Percentiles rank a stretch among this genome's conserved stretches.
phyloP scores from a whole-genome alignment of 208 protist species.

The Crithidia acanthocephali region DNA sequence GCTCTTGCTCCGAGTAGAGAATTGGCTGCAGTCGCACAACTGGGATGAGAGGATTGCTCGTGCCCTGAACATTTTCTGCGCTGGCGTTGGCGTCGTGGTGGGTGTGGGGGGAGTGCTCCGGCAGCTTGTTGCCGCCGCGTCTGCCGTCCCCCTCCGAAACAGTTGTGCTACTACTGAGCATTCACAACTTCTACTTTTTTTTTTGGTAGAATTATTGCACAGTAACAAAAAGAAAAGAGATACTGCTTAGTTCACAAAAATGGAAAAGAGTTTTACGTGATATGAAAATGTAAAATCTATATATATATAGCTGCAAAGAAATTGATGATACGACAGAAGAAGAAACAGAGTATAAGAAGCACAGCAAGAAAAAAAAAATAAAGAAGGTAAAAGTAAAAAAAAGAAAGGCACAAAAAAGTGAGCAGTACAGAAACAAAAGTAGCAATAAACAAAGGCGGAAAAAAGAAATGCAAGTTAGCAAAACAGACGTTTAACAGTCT shows the following conservation, averaged over 20 bases:
- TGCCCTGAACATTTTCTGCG: background rate
- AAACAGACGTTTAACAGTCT: background rate
- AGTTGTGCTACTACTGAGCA: background rate
- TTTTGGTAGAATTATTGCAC: no score
- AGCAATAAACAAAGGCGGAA: background rate
- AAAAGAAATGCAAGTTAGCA: background rate
- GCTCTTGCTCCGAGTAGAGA: slow-evolving; percentile 14
- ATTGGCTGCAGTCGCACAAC: background rate
- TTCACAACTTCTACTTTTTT: background rate
- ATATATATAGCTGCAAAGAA: background rate
- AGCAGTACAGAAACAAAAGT: background rate
- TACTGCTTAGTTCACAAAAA: no score
- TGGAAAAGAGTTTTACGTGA: no score
- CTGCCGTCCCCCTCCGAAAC: background rate
- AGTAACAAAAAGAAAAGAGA: no score
- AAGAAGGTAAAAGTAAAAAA: slow-evolving; percentile 5
- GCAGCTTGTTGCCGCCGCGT: background rate
- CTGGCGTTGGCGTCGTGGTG: background rate
- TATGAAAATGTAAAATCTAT: no score
- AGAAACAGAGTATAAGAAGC: background rate
- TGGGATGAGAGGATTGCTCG: background rate
- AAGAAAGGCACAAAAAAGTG: background rate
- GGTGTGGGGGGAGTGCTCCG: background rate
- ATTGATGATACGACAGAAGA: background rate
- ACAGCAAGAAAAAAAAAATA: background rate